Evolutionary conservation across 805 yeast genomes (phyloP).

Genomic region (Ogataea methylovora): DNA sequence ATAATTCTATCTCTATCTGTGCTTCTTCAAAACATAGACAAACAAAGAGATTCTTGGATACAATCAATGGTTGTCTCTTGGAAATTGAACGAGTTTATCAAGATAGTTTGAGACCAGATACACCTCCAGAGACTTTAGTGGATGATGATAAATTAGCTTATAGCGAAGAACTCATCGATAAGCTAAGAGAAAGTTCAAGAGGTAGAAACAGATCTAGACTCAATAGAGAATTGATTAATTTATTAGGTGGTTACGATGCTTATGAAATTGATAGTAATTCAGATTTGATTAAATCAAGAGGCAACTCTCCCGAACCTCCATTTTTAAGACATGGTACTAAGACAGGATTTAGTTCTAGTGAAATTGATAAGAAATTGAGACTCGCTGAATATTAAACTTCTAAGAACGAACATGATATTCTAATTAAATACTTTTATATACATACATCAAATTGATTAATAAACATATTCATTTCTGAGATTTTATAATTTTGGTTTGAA

Average conservation of each 20-base stretch:
- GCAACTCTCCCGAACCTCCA: slow-evolving; percentile 49
- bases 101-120: slow-evolving; percentile 19
- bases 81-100: slow-evolving; percentile 48
- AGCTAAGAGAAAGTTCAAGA: slow-evolving; percentile 11
- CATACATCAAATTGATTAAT: no score
- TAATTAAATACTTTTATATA: no score
- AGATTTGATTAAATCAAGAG: slow-evolving; percentile 47
- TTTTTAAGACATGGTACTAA: slow-evolving; percentile 16
- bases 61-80: slow-evolving; percentile 52
- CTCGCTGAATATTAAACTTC: slow-evolving; percentile 59
- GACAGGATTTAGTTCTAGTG: slow-evolving; percentile 27
- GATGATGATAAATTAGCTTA: slow-evolving; percentile 1
- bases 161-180: slow-evolving; percentile 12
- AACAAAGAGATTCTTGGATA: slow-evolving; percentile 68
- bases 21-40: slow-evolving; percentile 86
- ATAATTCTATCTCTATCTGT: slow-evolving; percentile 70
- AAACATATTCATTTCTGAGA: no score
- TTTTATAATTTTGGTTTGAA: not conserved
- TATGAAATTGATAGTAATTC: slow-evolving; percentile 68
- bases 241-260: slow-evolving; percentile 82
- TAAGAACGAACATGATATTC: no score
- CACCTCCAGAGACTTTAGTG: slow-evolving; percentile 6
- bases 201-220: slow-evolving; percentile 9
- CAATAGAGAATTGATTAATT: slow-evolving; percentile 23
- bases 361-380: slow-evolving; percentile 58